Base-by-base conservation (phyloP, 345 rosid species). In the Corchorus olitorius region DNA sequence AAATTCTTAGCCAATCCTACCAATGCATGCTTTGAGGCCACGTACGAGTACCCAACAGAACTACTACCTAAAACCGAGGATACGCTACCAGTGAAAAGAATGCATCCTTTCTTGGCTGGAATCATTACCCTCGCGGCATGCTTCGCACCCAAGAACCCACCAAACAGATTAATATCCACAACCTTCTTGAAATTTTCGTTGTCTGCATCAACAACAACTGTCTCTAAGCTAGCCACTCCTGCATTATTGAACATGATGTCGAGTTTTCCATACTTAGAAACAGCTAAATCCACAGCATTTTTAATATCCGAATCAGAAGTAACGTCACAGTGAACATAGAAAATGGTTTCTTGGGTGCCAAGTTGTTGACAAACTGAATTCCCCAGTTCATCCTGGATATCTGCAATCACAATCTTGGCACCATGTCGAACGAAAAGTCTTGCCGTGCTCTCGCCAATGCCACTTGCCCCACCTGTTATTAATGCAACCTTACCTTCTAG, bases 401-500 rank as follows among this genome's bases (percentile, higher is more conserved):
- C 81, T 10, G 81, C 81, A 13, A 66, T 46, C 3, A 78, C 8
- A 4, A 78, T 77, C n/a, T 73, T 66, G 6, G 81, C 81, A 11
- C 81, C 81, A 35, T 78, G 48, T 10, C 46, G 22, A 37, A 55
- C 27, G 34, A 78, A 78, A 4, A 78, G 60, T 16, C 58, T 37
- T 19, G 76, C 77, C 1, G 77, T 78, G 39, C 17, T 11, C n/a
- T 62, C 81, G 1, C 81, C 81, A 11, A 78, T 56, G 5, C 81
- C 81, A 16, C 77, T 58, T 2, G 77, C 77, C 2, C 78, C 82
- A 1, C 78, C 82, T 0, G 82, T 79, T 39, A 79, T 74, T 16
- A 79, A 4, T 6, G 75, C 78, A 7, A 64, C 72, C 14, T 76
- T 76, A 0, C 79, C 76, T 35, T 35, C 68, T n/a, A 76, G 27